Conservation (phyloP, 192 early-diverging fungal genomes). For the Oehlia diaphana region DNA sequence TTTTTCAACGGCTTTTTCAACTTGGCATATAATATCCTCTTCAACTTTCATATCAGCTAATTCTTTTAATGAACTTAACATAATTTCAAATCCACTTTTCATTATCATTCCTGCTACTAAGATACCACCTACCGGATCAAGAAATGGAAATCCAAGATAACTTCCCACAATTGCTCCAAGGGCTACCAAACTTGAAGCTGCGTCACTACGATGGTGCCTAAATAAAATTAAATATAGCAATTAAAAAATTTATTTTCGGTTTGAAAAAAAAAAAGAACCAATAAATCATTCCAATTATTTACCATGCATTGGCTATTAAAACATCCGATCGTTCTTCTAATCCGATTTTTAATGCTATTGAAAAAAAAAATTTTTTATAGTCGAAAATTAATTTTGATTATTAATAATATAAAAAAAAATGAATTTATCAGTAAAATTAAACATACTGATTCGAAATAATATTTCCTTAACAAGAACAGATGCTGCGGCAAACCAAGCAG, state of each 20-base stretch:
- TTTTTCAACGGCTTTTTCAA: slow-evolving; percentile 31
- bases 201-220: slow-evolving; percentile 82
- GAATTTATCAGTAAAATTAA: neutral
- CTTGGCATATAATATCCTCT: slow-evolving; percentile 30
- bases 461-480: slow-evolving; percentile 77
- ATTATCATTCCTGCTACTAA: slow-evolving; percentile 72
- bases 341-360: slow-evolving; percentile 59
- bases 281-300: neutral
- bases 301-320: slow-evolving; percentile 81
- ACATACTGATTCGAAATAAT: slow-evolving; percentile 65
- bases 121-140: slow-evolving; percentile 78
- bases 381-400: neutral
- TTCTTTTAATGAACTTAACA: slow-evolving; percentile 41
- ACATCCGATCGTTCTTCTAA: slow-evolving; percentile 64
- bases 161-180: slow-evolving; percentile 74
- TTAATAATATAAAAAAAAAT: neutral
- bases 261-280: neutral
- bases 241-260: no score
- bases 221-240: no score
- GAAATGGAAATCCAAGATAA: slow-evolving; percentile 63
- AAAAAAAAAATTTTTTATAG: neutral
- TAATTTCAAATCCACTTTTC: slow-evolving; percentile 58
- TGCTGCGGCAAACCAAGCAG: slow-evolving; percentile 68
- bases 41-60: slow-evolving; percentile 38
- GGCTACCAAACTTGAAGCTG: slow-evolving; percentile 69